Conservation (phyloP, 1,284 basidiomycete genomes). For the Athelia sp. region DNA sequence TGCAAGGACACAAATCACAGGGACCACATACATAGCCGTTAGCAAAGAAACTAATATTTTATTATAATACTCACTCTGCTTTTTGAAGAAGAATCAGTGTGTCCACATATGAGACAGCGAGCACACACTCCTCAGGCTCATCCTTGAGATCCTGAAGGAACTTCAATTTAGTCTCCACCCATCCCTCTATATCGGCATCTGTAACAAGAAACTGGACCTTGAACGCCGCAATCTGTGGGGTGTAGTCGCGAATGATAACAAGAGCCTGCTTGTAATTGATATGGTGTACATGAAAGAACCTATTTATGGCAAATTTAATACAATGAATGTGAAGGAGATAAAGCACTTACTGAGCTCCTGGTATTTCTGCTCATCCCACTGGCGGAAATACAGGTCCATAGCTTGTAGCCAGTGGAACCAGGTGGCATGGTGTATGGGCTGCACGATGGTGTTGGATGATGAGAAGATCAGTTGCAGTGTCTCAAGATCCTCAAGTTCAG, state of each 20-base stretch:
- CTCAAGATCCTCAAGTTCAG: constrained; percentile 24
- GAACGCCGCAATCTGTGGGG: neutral
- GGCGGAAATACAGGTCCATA: constrained; percentile 19
- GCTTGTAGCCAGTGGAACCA: constrained; percentile 17
- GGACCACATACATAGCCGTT: no score
- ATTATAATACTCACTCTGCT: constrained; percentile 8
- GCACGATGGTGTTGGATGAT: constrained; percentile 16
- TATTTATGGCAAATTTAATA: constrained; percentile 1
- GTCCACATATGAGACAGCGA: constrained; percentile 14
- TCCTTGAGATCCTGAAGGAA: constrained; percentile 11
- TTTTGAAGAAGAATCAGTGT: constrained; percentile 4
- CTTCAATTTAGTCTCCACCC: constrained; percentile 10
- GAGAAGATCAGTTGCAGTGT: constrained; percentile 21
- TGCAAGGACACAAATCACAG: no score
- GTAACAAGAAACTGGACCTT: neutral
- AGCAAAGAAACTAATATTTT: neutral
- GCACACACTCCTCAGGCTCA: constrained; percentile 9
- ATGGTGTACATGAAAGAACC: constrained; percentile 14
- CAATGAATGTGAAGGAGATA: neutral
- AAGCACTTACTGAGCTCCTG: constrained; percentile 18
- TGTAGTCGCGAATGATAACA: constrained; percentile 4
- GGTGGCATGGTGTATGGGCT: constrained; percentile 16
- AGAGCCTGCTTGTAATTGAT: constrained; percentile 16
- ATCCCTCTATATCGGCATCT: constrained; percentile 6
- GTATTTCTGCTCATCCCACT: constrained; percentile 23